Conservation (phyloP, 2,329 filamentous ascomycete species). For the Penicillium sumatraense region DNA sequence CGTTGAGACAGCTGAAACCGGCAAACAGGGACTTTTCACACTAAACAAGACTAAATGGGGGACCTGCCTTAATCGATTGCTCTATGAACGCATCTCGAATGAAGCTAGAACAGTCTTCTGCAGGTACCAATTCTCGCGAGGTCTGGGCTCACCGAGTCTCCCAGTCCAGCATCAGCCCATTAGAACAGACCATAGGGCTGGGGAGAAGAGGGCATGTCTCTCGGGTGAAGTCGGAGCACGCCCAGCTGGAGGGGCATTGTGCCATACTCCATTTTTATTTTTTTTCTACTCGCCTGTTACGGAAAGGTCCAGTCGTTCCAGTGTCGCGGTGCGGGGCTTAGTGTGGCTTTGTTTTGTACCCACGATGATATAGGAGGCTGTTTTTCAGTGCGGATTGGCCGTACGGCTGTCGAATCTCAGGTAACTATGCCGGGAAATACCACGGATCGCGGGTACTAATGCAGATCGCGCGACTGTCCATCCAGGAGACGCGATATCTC, state of each 20-base stretch:
- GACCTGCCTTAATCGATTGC: not conserved
- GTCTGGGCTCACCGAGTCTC: slow-evolving; percentile 4
- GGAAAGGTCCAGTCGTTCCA: not conserved
- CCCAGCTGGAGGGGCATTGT: slow-evolving; percentile 11
- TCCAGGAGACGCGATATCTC: not conserved
- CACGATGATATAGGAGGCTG: slow-evolving; percentile 29
- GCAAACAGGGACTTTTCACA: not conserved
- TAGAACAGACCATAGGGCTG: slow-evolving; percentile 16
- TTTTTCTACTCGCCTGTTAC: not conserved
- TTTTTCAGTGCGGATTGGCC: not conserved
- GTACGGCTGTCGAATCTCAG: slow-evolving; percentile 1
- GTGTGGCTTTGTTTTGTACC: slow-evolving; percentile 20
- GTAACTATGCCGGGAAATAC: slow-evolving; percentile 8
- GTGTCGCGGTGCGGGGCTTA: slow-evolving; percentile 23
- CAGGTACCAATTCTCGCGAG: slow-evolving; percentile 13
- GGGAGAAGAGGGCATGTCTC: not conserved
- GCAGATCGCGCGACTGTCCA: slow-evolving; percentile 1
- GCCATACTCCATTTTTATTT: slow-evolving; percentile 16
- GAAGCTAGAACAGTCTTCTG: slow-evolving; percentile 18
- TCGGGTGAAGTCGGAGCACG: slow-evolving; percentile 26
- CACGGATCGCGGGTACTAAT: slow-evolving; percentile 2
- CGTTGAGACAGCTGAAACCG: not conserved
- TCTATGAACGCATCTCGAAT: slow-evolving; percentile 8
- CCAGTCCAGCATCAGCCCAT: slow-evolving; percentile 8
- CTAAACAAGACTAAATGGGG: not conserved